Evolutionary conservation across 805 yeast genomes (phyloP), one percentile per base, ranked within the genome.

Genomic region (Schizosaccharomyces osmophilus): DNA sequence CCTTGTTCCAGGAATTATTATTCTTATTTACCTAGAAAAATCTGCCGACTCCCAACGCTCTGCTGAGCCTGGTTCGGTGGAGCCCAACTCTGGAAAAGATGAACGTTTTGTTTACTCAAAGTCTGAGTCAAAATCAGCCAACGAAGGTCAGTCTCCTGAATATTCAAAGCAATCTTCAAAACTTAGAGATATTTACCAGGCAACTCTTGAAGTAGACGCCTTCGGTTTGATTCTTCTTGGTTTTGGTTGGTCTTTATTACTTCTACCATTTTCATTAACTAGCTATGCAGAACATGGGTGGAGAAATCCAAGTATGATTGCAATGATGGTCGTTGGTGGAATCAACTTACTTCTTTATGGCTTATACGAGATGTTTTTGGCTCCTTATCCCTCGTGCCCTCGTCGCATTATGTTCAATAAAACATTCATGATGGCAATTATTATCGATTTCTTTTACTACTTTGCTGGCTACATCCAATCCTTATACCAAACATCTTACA

Each of bases 331-430:
- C n/a, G 67, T 80, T 62, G 88, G 87, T 59, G 70, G 80, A 31
- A 63, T 79, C 8, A 67, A 80, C 24, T 67, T 82, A 65, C 73
- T 78, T 61, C 73, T 74, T 36, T 73, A 81, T 59, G 65, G 74
- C 11, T 36, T 69, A n/a, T 81, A 81, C 79, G 87, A 83, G 69
- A 64, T 68, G 43, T 76, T 71, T 62, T 67, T 72, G 41, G 80
- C 87, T n/a, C 73, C 70, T 60, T 72, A 75, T 66, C 86, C 87
- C 26, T 69, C 83, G 57, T 69, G 79, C 22, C 86, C 86, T 31
- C 73, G 71, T 62, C 68, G 71, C 3, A 71, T 82, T 63, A 67
- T 83, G 66, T 77, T 72, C 63, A 83, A 83, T 68, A 76, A 85
- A 65, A 84, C 84, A 64, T 81, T 83, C 17, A 65, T 65, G 61